phyloP scores from a whole-genome alignment of 73 alveolate genomes.

The Stentor roeselii region DNA sequence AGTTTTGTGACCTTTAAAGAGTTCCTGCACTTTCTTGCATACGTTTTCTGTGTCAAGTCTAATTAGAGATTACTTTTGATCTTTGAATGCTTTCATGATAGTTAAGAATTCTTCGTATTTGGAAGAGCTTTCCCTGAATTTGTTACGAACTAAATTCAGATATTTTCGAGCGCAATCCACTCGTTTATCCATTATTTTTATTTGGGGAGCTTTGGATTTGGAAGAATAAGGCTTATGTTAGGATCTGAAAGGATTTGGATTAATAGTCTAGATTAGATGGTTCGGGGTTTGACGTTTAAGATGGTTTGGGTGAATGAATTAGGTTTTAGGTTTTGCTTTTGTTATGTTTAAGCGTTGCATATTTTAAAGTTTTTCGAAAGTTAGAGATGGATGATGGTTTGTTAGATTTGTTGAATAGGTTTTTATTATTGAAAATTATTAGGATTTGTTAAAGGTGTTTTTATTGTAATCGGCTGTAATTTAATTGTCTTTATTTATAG shows the following conservation, averaged over 20 bases:
- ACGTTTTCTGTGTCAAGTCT: slow-evolving; percentile 12
- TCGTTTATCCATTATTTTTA: not conserved
- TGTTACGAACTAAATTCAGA: not conserved
- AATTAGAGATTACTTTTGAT: not conserved
- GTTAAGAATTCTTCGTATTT: slow-evolving; percentile 1
- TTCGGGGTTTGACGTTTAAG: not conserved
- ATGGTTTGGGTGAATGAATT: not conserved
- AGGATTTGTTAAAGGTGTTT: not conserved
- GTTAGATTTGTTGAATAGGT: not conserved
- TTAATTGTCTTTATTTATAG: not conserved
- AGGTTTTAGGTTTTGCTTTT: not conserved
- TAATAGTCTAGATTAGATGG: too few relatives aligned
- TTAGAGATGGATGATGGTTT: not conserved
- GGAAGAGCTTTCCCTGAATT: not conserved
- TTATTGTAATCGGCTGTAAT: not conserved
- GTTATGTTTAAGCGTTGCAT: too few relatives aligned
- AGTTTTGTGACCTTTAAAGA: not conserved
- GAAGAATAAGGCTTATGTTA: not conserved
- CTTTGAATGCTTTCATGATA: slow-evolving; percentile 25
- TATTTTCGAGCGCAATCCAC: not conserved
- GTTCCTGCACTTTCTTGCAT: not conserved
- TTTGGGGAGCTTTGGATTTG: not conserved
- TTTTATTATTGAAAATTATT: not conserved
- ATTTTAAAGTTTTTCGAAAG: too few relatives aligned
- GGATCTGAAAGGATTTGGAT: not conserved